These are phyloP conservation scores for Edaphochlamys debaryana DNA, from an alignment of 139 green algal genomes.

Conservation along the genomic window DNA sequence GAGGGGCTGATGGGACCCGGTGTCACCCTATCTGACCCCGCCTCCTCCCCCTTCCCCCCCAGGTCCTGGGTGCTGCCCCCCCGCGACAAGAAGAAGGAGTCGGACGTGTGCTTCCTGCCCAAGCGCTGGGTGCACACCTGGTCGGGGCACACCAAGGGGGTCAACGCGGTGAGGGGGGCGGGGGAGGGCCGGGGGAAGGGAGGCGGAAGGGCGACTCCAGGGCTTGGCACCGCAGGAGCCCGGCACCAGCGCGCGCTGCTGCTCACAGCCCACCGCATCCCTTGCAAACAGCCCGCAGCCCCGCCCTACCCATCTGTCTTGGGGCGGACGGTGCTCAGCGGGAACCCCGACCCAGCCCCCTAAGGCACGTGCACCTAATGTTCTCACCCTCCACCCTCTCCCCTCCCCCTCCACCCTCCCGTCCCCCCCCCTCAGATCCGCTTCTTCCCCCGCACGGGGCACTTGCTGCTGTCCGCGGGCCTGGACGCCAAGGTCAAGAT, in stretches of 20 bases:
- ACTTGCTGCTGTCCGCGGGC: conserved; percentile 94
- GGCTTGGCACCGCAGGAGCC: too few species aligned
- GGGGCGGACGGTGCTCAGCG: too few species aligned
- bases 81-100: conserved; percentile 55
- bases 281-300: too few species aligned
- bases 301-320: too few species aligned
- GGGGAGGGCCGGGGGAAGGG: too few species aligned
- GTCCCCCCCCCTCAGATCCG: conserved; percentile 67
- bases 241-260: too few species aligned
- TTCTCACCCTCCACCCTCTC: neutral
- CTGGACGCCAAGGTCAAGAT: conserved; percentile 98
- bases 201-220: neutral
- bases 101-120: conserved; percentile 89
- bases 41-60: neutral
- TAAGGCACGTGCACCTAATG: too few species aligned
- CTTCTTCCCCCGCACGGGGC: conserved; percentile 93
- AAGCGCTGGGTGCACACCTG: conserved; percentile 95
- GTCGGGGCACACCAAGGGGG: conserved; percentile 90
- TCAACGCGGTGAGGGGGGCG: conserved; percentile 34
- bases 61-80: conserved; percentile 61
- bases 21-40: too few species aligned
- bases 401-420: too few species aligned
- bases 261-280: too few species aligned
- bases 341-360: too few species aligned
- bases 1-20: too few species aligned